Conservation (phyloP, 129 eudicot genomes). For the Centella asiatica region DNA sequence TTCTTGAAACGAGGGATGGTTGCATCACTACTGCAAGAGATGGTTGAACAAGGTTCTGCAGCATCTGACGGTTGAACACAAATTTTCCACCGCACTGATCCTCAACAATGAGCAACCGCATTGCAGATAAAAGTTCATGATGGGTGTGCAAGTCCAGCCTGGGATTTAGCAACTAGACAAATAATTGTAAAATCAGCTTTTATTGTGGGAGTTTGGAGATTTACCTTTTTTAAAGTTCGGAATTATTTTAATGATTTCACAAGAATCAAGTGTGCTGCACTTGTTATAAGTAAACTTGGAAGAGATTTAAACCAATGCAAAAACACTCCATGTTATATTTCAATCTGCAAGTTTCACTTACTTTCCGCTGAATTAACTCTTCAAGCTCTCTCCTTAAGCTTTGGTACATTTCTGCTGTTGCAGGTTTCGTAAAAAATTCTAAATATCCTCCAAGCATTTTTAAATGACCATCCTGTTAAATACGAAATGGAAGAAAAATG, state of each 20-base stretch:
- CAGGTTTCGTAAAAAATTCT: constrained; percentile 81
- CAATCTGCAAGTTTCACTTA: constrained; percentile 18
- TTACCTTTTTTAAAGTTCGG: background rate
- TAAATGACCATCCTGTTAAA: constrained; percentile 68
- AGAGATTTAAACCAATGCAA: background rate
- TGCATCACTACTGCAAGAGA: constrained; percentile 19
- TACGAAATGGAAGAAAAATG: background rate
- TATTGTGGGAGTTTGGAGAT: background rate
- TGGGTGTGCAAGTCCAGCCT: constrained; percentile 55
- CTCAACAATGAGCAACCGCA: constrained; percentile 62
- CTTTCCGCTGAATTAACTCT: constrained; percentile 70
- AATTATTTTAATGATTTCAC: no score
- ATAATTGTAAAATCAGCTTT: background rate
- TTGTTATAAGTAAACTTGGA: background rate
- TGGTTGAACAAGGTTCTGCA: constrained; percentile 27
- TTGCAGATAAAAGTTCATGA: constrained; percentile 69
- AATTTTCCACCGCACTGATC: constrained; percentile 59
- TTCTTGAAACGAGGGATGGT: constrained; percentile 30
- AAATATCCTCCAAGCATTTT: constrained; percentile 94
- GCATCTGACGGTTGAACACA: constrained; percentile 48
- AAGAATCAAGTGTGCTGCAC: background rate
- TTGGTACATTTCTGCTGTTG: constrained; percentile 56
- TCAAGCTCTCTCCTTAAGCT: constrained; percentile 70
- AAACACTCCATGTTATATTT: no score
- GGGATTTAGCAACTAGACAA: constrained; percentile 64